Evolutionary conservation across 192 early-diverging fungal genomes (phyloP).

Genomic region (Chytriomyces sp.): DNA sequence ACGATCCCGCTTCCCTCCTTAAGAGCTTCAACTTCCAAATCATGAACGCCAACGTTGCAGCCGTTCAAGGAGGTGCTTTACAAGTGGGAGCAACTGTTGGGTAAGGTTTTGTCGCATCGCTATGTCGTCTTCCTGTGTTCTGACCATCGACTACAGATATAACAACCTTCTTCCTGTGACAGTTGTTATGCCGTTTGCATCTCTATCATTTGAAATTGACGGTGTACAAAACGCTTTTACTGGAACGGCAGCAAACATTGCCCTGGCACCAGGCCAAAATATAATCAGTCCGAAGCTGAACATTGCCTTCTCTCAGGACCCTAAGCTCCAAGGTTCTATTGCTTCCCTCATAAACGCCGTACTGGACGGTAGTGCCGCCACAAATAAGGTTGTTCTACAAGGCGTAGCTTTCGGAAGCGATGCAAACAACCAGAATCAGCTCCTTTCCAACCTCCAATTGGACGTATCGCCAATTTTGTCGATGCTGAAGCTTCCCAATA

Average conservation of each 20-base stretch:
- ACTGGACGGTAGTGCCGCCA: not conserved
- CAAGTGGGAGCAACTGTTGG: not conserved
- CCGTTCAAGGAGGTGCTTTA: slow-evolving; percentile 12
- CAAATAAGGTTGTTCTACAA: not conserved
- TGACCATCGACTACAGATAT: not conserved
- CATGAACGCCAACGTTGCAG: slow-evolving; percentile 24
- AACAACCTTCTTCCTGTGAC: not conserved
- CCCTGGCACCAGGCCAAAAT: not conserved
- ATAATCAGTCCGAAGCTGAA: not conserved
- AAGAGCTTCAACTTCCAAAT: slow-evolving; percentile 14
- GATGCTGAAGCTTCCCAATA: not conserved
- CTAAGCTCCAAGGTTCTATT: slow-evolving; percentile 1
- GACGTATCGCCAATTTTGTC: not conserved
- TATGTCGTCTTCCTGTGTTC: no score
- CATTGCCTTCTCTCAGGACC: not conserved
- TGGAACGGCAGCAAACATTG: not conserved
- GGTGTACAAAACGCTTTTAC: not conserved
- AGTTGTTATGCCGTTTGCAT: not conserved
- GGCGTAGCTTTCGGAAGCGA: not conserved
- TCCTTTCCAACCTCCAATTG: not conserved
- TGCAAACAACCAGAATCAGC: not conserved
- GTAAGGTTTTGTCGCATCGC: no score
- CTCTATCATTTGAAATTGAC: not conserved
- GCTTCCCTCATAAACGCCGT: not conserved
- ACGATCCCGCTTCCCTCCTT: not conserved